Evolutionary conservation across 2,329 filamentous ascomycete species (phyloP), one percentile per base, ranked within the genome.

Genomic region (Penicillium sp.): DNA sequence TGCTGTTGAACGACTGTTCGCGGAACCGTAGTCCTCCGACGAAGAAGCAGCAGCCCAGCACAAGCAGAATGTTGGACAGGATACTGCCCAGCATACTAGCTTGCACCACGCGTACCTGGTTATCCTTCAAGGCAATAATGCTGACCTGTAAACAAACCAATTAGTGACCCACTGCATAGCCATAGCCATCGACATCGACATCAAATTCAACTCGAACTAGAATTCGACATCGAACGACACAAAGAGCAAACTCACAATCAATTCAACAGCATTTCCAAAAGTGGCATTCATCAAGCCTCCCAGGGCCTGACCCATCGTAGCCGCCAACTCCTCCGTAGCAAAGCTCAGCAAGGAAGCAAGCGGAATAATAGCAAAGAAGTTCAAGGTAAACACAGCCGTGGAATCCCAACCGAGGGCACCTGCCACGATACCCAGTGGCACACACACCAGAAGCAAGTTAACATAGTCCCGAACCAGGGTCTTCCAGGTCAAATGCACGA

Each of bases 11-110:
- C 3, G 67, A 76, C 69, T 93, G 89, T 71, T 93, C 87, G 42
- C 81, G 81, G 75, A 86, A 85, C 58, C 81, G 79, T 55, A 91
- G 76, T 31, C 89, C 89, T 51, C 89, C 89, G 51, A 89, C 82
- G 61, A 92, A 79, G 77, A 91, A 91, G 73, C 88, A 91, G 81
- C 89, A 90, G 64, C 88, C 88, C 69, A 92, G 82, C 44, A 92
- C 93, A 21, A 97, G 84, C 7, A 97, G 82, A 60, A 97, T 87
- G 74, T 97, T 97, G 61, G 93, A 97, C 38, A 97, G 81, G 64
- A 97, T 96, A 67, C 90, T 95, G 45, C 94, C 93, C 32, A 97
- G 86, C 92, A 97, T 97, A 60, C 91, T 96, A 18, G 93, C 89
- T 77, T 97, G 94, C n/a, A 97, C 93, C 61, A 97, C 92, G 66